phyloP scores from a whole-genome alignment of 2,329 filamentous ascomycete species.

The Elsinoe necatrix region DNA sequence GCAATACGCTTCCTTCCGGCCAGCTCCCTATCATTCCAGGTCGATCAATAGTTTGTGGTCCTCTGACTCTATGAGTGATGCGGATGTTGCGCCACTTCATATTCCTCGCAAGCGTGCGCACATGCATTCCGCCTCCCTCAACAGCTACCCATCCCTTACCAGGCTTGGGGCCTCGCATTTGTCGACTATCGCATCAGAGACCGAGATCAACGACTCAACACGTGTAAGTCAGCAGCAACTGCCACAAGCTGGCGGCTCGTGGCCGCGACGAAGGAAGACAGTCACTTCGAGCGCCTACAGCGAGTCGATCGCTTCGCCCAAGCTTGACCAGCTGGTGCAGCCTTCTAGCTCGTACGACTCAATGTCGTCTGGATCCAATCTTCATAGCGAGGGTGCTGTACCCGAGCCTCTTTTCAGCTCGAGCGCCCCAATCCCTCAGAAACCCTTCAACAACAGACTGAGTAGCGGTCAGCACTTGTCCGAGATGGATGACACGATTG shows the following conservation, averaged over 20 bases:
- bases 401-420: slow-evolving; percentile 28
- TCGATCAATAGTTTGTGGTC: slow-evolving; percentile 19
- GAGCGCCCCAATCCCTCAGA: slow-evolving; percentile 11
- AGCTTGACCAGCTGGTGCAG: slow-evolving; percentile 1
- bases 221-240: slow-evolving; percentile 8
- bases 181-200: slow-evolving; percentile 32
- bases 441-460: background rate
- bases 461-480: slow-evolving; percentile 20
- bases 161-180: slow-evolving; percentile 21
- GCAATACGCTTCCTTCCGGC: slow-evolving; percentile 17
- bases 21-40: slow-evolving; percentile 16
- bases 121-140: slow-evolving; percentile 18
- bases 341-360: slow-evolving; percentile 12
- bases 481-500: slow-evolving; percentile 29
- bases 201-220: slow-evolving; percentile 16
- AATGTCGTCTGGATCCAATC: slow-evolving; percentile 1
- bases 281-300: slow-evolving; percentile 14
- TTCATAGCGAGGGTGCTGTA: slow-evolving; percentile 23
- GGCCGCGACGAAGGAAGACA: slow-evolving; percentile 11
- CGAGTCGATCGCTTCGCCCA: slow-evolving; percentile 5
- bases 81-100: slow-evolving; percentile 26
- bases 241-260: background rate
- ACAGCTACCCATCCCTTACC: slow-evolving; percentile 8
- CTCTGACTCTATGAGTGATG: slow-evolving; percentile 20
- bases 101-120: slow-evolving; percentile 27